Conservation (phyloP, 768 basidiomycete genomes). For the Rhizopogon salebrosus region DNA sequence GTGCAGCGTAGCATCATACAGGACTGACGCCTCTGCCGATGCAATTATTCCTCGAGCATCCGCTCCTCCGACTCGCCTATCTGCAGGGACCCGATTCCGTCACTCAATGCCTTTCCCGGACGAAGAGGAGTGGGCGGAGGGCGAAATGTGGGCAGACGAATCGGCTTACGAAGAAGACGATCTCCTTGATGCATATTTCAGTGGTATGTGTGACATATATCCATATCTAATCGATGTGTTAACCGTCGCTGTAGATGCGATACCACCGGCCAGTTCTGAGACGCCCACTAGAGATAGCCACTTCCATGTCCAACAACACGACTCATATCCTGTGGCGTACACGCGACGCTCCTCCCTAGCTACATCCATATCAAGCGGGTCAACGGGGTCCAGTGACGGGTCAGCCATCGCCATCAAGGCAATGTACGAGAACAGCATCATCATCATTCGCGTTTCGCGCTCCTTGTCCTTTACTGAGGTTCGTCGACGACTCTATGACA, state of each 20-base stretch:
- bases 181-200: slow-evolving; percentile 37
- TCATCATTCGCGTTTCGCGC: slow-evolving; percentile 53
- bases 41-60: slow-evolving; percentile 43
- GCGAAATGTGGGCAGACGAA: slow-evolving; percentile 19
- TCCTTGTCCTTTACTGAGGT: slow-evolving; percentile 46
- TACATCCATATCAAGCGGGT: slow-evolving; percentile 34
- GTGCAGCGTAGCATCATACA: slow-evolving; percentile 50
- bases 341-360: slow-evolving; percentile 23
- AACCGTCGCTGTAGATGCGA: slow-evolving; percentile 17
- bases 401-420: slow-evolving; percentile 56
- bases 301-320: neutral
- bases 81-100: slow-evolving; percentile 8
- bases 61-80: slow-evolving; percentile 9
- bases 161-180: slow-evolving; percentile 29
- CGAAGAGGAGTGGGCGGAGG: slow-evolving; percentile 17
- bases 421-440: slow-evolving; percentile 52
- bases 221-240: neutral
- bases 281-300: slow-evolving; percentile 15
- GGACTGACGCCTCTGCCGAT: slow-evolving; percentile 54
- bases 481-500: slow-evolving; percentile 55
- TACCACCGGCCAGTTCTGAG: slow-evolving; percentile 14
- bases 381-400: slow-evolving; percentile 23
- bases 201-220: slow-evolving; percentile 20
- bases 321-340: slow-evolving; percentile 5
- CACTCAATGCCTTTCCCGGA: slow-evolving; percentile 11